phyloP scores from a whole-genome alignment of 139 green algal species.

The Asterochloris sp. region DNA sequence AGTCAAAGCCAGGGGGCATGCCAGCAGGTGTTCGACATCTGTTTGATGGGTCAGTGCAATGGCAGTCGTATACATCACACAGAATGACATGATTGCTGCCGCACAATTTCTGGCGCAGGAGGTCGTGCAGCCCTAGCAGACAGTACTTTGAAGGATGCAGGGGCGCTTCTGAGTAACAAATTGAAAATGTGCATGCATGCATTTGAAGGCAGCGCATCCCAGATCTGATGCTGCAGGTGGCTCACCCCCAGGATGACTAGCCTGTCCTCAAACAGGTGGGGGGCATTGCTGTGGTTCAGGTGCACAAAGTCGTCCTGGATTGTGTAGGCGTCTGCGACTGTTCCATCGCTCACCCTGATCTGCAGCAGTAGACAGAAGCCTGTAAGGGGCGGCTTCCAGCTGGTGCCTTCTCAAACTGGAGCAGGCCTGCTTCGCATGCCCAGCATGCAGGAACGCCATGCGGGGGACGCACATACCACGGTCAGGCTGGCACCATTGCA shows the following conservation, averaged over 20 bases:
- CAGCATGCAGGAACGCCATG: too few species aligned
- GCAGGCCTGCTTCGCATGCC: neutral
- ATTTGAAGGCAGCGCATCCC: too few species aligned
- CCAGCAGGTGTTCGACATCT: too few species aligned
- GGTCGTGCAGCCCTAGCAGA: too few species aligned
- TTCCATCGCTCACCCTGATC: constrained; percentile 12
- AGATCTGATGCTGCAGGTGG: neutral
- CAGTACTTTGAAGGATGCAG: too few species aligned
- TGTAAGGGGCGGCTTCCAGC: neutral
- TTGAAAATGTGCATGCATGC: too few species aligned
- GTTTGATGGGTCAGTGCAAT: too few species aligned
- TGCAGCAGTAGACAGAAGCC: neutral
- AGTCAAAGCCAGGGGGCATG: too few species aligned
- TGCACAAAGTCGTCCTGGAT: constrained; percentile 26
- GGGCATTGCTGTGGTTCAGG: constrained; percentile 15
- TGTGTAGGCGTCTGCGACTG: constrained; percentile 10
- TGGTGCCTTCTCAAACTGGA: neutral
- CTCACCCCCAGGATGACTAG: constrained; percentile 18
- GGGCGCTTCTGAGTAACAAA: too few species aligned
- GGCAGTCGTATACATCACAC: too few species aligned
- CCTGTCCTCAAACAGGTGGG: constrained; percentile 14
- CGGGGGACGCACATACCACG: neutral
- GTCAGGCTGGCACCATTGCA: neutral
- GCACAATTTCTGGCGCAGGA: too few species aligned
- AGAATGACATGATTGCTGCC: too few species aligned